Conservation (phyloP, 2,329 filamentous ascomycete genomes). For the Monosporascus sp. region DNA sequence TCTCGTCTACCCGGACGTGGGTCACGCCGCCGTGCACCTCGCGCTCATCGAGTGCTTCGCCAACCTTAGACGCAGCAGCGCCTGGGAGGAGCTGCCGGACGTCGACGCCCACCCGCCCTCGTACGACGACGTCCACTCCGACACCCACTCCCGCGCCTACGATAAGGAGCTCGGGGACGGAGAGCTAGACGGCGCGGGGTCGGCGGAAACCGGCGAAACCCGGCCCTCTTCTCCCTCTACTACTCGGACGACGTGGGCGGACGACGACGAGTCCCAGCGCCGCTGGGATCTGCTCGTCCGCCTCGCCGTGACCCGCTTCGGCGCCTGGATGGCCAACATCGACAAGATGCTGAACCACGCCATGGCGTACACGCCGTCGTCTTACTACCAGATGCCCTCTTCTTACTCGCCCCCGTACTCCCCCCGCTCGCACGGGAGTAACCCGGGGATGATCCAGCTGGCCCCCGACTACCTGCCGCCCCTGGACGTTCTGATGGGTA, state of each 20-base stretch:
- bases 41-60: conserved; percentile 1
- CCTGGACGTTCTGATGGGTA: conserved; percentile 2
- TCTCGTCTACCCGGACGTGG: conserved; percentile 1
- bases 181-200: background rate
- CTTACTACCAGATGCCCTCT: background rate
- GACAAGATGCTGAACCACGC: conserved; percentile 1
- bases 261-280: background rate
- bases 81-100: background rate
- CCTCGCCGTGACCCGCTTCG: conserved; percentile 1
- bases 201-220: background rate
- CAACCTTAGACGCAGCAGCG: background rate
- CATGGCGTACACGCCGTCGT: background rate
- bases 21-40: conserved; percentile 2
- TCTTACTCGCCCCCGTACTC: background rate
- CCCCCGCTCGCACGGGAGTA: background rate
- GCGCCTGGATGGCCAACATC: background rate
- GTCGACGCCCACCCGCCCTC: background rate
- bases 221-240: too few species aligned
- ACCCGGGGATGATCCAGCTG: conserved; percentile 1
- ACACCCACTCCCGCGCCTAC: background rate
- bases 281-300: conserved; percentile 1
- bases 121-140: background rate
- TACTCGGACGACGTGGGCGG: background rate
- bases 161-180: background rate
- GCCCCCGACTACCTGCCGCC: conserved; percentile 4